Conservation (phyloP, 345 rosid species). For the Arabis hirsuta region DNA sequence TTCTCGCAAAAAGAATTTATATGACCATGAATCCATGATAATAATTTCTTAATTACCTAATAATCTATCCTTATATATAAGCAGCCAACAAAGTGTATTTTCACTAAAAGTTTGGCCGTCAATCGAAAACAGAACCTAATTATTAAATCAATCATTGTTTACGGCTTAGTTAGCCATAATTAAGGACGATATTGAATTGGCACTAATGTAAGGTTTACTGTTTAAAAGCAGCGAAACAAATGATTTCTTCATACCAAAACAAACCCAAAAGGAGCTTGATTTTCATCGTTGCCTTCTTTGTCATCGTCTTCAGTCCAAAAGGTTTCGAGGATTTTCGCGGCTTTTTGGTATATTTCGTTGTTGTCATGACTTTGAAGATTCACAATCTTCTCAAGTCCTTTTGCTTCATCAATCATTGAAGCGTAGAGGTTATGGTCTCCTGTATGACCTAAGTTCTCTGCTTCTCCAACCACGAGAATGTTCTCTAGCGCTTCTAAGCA, state of each 20-base stretch:
- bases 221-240: too few species aligned
- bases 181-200: too few species aligned
- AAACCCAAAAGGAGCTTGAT: constrained; percentile 61
- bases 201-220: too few species aligned
- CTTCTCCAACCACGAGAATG: constrained; percentile 73
- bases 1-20: too few species aligned
- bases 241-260: too few species aligned
- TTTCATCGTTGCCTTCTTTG: constrained; percentile 59
- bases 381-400: constrained; percentile 77
- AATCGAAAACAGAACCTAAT: too few species aligned
- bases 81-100: too few species aligned
- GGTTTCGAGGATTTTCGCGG: constrained; percentile 70
- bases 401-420: constrained; percentile 74
- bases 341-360: constrained; percentile 70
- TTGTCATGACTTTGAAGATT: constrained; percentile 80
- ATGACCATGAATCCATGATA: too few species aligned
- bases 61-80: too few species aligned
- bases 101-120: not conserved
- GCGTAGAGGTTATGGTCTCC: constrained; percentile 61
- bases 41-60: too few species aligned
- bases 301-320: constrained; percentile 72
- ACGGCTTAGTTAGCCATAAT: too few species aligned
- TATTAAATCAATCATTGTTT: too few species aligned
- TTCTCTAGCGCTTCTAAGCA: constrained; percentile 82
- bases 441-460: constrained; percentile 58